Base-by-base conservation (phyloP, 2,329 filamentous ascomycete genomes). In the Cadophora sp. region DNA sequence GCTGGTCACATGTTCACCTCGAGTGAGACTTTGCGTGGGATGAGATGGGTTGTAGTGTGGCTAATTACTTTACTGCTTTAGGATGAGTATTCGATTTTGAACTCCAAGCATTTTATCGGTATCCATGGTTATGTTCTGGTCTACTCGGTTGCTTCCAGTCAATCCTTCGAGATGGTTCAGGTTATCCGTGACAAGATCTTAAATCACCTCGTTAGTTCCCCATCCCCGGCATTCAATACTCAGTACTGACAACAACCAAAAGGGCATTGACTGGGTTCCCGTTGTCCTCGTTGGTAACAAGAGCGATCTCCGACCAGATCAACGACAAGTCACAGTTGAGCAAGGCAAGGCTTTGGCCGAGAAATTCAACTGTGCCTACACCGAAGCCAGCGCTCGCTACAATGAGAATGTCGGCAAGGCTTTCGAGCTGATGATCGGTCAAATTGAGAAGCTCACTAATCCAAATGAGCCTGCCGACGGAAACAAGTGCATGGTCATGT, bases 121-220 rank as follows among this genome's bases (percentile, higher is more conserved):
- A 98, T 98, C 74, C 96, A 99, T 83, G 96, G 96, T 67, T 99
- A 98, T 81, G 94, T 99, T 87, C 91, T 99, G 69, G 95, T 97
- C 60, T 99, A 99, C 82, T 97, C 94, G n/a, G 94, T 99, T 61
- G 92, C 92, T 26, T 97, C 93, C 59, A 90, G 93, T 77, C 92
- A 96, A 75, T 97, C 94, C 11, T 98, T 97, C 78, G 96, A 99
- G 79, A 99, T 98, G 95, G 91, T 97, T 62, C 89, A 92, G 77
- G 93, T 97, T 69, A 97, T 99, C 73, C 87, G 94, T 29, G 95
- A 98, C 80, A 99, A 98, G 86, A 97, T 99, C 71, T 84, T 99
- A 68, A 97, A 97, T 79, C 95, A 98, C 79, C 83, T 98, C 72
- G 95, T 97, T 83, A 78, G 89, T 81, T n/a, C 60, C 14, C 31